Evolutionary conservation across 495 filamentous ascomycete species (phyloP), one percentile per base, ranked within the genome.

Genomic region (Penicillium steckii): DNA sequence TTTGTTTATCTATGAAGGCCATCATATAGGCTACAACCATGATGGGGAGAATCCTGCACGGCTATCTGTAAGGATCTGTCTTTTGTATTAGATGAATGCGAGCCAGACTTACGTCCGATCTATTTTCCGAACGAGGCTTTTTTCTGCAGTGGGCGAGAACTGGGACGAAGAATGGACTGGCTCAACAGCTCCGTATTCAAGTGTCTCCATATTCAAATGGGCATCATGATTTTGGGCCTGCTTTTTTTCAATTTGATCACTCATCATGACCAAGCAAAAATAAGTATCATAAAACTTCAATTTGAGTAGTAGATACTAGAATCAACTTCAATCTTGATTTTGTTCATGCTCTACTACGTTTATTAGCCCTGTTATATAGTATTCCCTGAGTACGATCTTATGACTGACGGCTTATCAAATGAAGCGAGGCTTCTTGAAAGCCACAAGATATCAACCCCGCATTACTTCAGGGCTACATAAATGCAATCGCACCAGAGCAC

Each of bases 1-100:
- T 75, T 27, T 76, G 77, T 50, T 82, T 81, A 53, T 83, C 80
- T 29, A 83, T 65, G 48, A 74, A 81, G 23, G 74, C 73, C 43
- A 82, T 57, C 59, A 68, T 62, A 22, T 70, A 72, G 1, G 63
- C 59, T 8, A 70, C 41, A 5, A 63, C 45, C 61, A 68, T 64
- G 41, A 66, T 50, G 10, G 60, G 66, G 2, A 68, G 46, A 21
- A 62, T 45, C n/a, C n/a, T n/a, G n/a, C n/a, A n/a, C n/a, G n/a
- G 25, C 62, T 63, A 17, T 24, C 8, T 30, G 27, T 10, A 18
- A 29, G 10, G 26, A 27, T n/a, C n/a, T n/a, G n/a, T n/a, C n/a
- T n/a, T n/a, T n/a, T n/a, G n/a, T n/a, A n/a, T n/a, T n/a, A n/a
- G n/a, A n/a, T n/a, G n/a, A n/a, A n/a, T n/a, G n/a, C n/a, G n/a